These are phyloP conservation scores for Allantophomopsis cytisporea DNA, from an alignment of 2,329 filamentous ascomycete genomes.

Conservation along the genomic window DNA sequence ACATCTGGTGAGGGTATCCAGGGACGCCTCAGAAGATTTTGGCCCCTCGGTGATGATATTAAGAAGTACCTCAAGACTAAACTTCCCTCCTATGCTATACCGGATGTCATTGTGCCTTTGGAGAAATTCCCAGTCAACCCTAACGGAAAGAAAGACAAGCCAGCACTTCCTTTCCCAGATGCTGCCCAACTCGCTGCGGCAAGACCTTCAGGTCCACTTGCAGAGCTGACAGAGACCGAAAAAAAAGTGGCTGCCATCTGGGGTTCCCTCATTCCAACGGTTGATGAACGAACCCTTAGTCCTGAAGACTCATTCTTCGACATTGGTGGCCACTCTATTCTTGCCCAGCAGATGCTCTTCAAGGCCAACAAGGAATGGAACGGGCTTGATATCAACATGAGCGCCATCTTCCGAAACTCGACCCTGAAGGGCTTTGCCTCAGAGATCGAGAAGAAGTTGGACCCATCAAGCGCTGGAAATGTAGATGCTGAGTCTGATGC, in stretches of 20 bases:
- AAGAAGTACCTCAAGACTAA: constrained; percentile 58
- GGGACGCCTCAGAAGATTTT: constrained; percentile 18
- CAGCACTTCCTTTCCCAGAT: constrained; percentile 70
- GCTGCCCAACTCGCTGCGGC: constrained; percentile 38
- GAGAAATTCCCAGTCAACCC: constrained; percentile 66
- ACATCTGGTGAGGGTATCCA: constrained; percentile 3
- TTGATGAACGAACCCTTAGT: constrained; percentile 54
- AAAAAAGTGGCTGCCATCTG: constrained; percentile 57
- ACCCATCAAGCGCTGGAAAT: constrained; percentile 27
- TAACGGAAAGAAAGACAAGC: constrained; percentile 76
- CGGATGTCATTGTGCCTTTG: constrained; percentile 60
- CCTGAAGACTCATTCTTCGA: constrained; percentile 62
- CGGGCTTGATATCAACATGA: constrained; percentile 56
- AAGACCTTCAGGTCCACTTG: background rate
- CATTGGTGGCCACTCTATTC: constrained; percentile 65
- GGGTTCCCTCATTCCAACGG: constrained; percentile 53
- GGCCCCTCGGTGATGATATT: constrained; percentile 34
- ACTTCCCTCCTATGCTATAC: constrained; percentile 63
- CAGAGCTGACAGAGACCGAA: constrained; percentile 39
- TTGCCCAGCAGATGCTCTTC: constrained; percentile 71
- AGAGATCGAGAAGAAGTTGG: constrained; percentile 32
- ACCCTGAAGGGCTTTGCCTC: constrained; percentile 36
- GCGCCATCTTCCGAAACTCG: constrained; percentile 53
- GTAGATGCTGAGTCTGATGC: constrained; percentile 25
- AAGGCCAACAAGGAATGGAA: constrained; percentile 48